Base-by-base conservation (phyloP, 495 filamentous ascomycete genomes). In the Haplographium delicatum region DNA sequence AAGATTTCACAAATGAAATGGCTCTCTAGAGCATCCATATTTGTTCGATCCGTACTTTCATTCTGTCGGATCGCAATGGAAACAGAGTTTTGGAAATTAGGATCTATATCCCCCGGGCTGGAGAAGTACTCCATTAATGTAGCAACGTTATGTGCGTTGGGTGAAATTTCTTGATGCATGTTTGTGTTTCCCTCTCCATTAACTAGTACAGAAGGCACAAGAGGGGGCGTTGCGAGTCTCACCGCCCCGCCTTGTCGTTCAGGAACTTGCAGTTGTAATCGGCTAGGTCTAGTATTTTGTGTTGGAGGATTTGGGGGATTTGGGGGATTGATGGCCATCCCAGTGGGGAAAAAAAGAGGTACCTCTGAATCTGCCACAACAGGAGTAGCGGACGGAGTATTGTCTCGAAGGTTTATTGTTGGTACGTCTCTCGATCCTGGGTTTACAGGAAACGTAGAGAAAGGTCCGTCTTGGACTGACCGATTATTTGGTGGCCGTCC, bases 401-500 rank as follows among this genome's bases (percentile, higher is more conserved):
- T 56, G 47, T 51, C 57, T 60, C 37, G 48, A 52, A 57, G 62
- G 54, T 27, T 66, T 23, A 59, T 55, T 34, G 45, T 67, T 58
- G 58, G 67, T 61, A 31, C 33, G 34, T 43, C 58, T 65, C 34
- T 57, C 25, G n/a, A 57, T 48, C 66, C 69, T 10, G 84, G 80
- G 47, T 86, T 85, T 23, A 82, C 84, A 0, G 89, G 89, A 54
- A 95, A 95, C 0, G 90, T 91, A 6, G 85, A 89, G 60, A 91
- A 93, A 5, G 90, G 89, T 0, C 88, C 89, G 33, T 88, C 84
- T 3, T 72, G 76, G 11, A 84, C 73, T 13, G 78, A 80, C 16
- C 88, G 81, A 63, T 86, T 88, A 53, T 81, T 89, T 2, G 91
- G 90, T 46, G 93, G 93, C 50, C 93, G 72, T 8, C 93, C 93